Base-by-base conservation (phyloP, 352 stramenopile genomes). In the Phytopythium oedochilum region DNA sequence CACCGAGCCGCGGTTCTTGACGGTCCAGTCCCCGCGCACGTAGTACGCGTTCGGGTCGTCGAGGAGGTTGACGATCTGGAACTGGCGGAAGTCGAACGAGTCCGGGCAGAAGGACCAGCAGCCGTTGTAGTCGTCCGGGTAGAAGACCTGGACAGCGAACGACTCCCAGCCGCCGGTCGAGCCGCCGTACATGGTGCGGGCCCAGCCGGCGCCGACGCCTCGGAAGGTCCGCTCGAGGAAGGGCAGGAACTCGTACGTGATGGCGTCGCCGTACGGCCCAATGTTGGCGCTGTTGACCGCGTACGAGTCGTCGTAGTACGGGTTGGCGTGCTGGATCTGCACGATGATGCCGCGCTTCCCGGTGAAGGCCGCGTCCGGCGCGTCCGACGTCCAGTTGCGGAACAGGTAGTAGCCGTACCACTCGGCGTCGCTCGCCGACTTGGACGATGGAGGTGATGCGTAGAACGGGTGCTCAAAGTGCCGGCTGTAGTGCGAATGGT, bases 281-380 rank as follows among this genome's bases (percentile, higher is more conserved):
- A 89, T 83, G 42, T 87, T 89, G 58, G 76, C 79, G 38, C 75
- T 87, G 47, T 89, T 89, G 57, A 89, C 75, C 0, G 79, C 79
- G 61, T 88, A 89, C 55, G 76, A 88, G 58, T 89, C 79, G 45
- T 89, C 79, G 53, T 89, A 89, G 79, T 89, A 89, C 46, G 79
- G 79, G 35, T 89, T 89, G 3, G 79, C 79, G 51, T 89, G 79
- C 56, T 89, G 79, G 6, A 89, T 63, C 62, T 89, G 79, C 34
- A 89, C 79, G 57, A 89, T 73, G 57, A 89, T 86, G 31, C 79
- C 79, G 43, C 79, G 66, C 34, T 83, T 88, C 61, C 74, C 59
- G 14, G 72, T 82, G 59, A 87, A 89, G 9, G 70, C 70, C 10
- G 66, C 73, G 17, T 78, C 68, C 0, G 55, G 42, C 1, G 66